Conservation (phyloP, 2,329 filamentous ascomycete species). For the Neoscytalidium dimidiatum region DNA sequence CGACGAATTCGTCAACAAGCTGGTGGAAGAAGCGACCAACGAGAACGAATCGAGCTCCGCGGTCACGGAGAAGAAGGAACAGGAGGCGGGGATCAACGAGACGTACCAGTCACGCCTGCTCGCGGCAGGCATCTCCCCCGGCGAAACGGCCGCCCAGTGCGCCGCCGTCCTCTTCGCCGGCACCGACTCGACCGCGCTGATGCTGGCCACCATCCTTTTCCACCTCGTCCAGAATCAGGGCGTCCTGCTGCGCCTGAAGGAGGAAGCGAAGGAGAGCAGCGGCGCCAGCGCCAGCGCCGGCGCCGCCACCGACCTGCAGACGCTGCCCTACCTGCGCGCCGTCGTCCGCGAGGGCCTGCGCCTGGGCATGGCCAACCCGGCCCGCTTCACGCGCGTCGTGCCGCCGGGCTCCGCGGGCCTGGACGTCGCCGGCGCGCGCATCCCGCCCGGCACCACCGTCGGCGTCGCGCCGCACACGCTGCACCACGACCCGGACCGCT, state of each 20-base stretch:
- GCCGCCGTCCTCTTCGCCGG: neutral
- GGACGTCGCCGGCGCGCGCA: too few relatives aligned
- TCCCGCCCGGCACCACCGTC: conserved; percentile 22
- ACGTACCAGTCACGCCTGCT: neutral
- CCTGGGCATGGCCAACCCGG: neutral
- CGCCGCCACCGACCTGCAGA: conserved; percentile 21
- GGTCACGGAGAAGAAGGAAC: too few relatives aligned
- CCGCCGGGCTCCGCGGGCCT: neutral
- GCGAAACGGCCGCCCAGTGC: neutral
- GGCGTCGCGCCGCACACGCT: conserved; percentile 38
- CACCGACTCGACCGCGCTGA: neutral
- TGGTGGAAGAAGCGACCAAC: neutral
- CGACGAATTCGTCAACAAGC: neutral
- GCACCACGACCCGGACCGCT: conserved; percentile 27
- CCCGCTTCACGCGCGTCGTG: neutral
- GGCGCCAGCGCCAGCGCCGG: too few relatives aligned
- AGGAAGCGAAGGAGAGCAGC: neutral
- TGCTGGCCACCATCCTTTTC: neutral
- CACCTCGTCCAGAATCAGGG: neutral
- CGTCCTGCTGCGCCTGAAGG: neutral
- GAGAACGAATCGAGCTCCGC: neutral
- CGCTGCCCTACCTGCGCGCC: conserved; percentile 26
- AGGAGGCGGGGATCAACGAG: neutral
- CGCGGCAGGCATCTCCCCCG: neutral
- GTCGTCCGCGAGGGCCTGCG: conserved; percentile 24